Base-by-base conservation (phyloP, 78 protist genomes). In the Dictyostelium intermedium region DNA sequence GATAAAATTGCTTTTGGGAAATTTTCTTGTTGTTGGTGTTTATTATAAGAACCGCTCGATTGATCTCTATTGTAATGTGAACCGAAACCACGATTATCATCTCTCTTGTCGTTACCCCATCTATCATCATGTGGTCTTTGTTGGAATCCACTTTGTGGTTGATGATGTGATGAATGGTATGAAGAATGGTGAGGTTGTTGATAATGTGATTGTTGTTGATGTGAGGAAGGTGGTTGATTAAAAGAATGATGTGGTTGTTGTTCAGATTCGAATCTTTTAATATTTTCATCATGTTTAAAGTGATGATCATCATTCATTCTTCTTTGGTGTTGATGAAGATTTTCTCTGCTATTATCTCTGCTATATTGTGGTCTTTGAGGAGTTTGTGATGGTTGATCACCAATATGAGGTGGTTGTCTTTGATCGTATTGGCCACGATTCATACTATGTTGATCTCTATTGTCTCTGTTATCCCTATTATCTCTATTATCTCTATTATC, bases 271-370 rank as follows among this genome's bases (percentile, higher is more conserved):
- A 66, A 66, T 66, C 74, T 66, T 66, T 66, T 66, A 56, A 56
- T 23, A 66, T 61, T 61, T n/a, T 30, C 74, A 66, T 66, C 74
- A 27, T 66, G 39, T 66, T 66, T 30, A 66, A 66, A 27, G 32
- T 66, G 74, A 66, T 66, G 74, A 27, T 66, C 74, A 66, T 66
- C 74, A 25, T 66, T 66, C 74, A 66, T 66, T 66, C 74, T 66
- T 66, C 74, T 66, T 25, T 66, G 73, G 10, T 56, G 69, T 60
- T 18, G 63, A 16, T 23, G 74, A 27, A 27, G 74, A 25, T 66
- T 66, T 66, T 66, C 74, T 27, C 74, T 66, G 11, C 34, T 66
- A 66, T 27, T 27, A 66, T 66, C 74, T 66, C 74, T 66, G 10
- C 18, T 66, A 66, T 27, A 66, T 66, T 30, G 27, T 30, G 74